These are phyloP conservation scores for Trichoderma sp. DNA, from an alignment of 2,329 filamentous ascomycete genomes.

Conservation along the genomic window DNA sequence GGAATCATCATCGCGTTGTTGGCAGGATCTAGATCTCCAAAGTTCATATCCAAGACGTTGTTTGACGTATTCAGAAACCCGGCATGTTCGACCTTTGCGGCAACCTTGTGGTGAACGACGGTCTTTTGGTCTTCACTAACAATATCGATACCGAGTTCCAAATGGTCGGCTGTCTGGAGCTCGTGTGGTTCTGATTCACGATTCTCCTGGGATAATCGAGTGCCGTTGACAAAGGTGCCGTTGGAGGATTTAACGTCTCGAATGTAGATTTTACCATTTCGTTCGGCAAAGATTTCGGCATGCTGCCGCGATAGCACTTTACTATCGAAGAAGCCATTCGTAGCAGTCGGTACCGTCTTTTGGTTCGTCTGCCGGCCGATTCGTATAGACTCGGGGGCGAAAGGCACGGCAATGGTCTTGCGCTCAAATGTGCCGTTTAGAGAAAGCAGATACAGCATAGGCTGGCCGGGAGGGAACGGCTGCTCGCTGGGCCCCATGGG, in stretches of 20 bases:
- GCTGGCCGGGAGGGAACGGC: conserved; percentile 63
- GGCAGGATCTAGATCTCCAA: conserved; percentile 85
- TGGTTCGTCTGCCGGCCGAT: conserved; percentile 97
- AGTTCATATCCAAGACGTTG: conserved; percentile 84
- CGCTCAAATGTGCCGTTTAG: conserved; percentile 96
- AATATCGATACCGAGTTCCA: conserved; percentile 97
- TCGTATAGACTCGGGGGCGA: conserved; percentile 86
- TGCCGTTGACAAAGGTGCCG: conserved; percentile 95
- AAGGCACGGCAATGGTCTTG: conserved; percentile 93
- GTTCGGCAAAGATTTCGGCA: conserved; percentile 89
- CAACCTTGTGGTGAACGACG: conserved; percentile 97
- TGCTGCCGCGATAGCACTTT: conserved; percentile 96
- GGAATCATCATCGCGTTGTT: conserved; percentile 72
- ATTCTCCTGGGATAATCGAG: conserved; percentile 87
- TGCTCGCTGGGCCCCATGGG: conserved; percentile 61
- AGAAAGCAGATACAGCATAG: conserved; percentile 82
- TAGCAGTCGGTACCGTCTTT: conserved; percentile 86
- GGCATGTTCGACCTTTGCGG: conserved; percentile 93
- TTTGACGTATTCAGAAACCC: conserved; percentile 75
- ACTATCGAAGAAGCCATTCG: conserved; percentile 96
- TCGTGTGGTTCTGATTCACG: conserved; percentile 95
- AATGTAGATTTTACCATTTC: conserved; percentile 89
- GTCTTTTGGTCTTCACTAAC: conserved; percentile 98
- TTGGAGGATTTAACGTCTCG: conserved; percentile 98
- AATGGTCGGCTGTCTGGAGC: conserved; percentile 83